Percentiles rank a stretch among this genome's conserved stretches.
Conservation (phyloP, 306 rosid species). For the Malus asiatica region DNA sequence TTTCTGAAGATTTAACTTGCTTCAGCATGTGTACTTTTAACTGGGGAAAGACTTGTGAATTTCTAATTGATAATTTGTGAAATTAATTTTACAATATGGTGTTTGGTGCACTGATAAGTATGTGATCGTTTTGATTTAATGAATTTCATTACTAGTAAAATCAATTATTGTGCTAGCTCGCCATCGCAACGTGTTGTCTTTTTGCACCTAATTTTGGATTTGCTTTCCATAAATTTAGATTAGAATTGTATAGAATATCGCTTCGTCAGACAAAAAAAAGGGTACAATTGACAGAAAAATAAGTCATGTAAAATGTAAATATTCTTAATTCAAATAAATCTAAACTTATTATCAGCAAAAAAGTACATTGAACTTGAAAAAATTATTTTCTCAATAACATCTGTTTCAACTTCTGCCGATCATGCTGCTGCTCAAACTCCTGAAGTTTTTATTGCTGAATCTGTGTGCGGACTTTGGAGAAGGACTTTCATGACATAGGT, state of each 20-base stretch:
- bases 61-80: not conserved
- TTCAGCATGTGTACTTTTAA: not conserved
- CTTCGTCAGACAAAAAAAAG: too few relatives aligned
- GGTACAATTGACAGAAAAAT: too few relatives aligned
- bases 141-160: not conserved
- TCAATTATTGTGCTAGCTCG: not conserved
- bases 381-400: not conserved
- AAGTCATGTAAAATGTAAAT: too few relatives aligned
- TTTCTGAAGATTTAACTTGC: not conserved
- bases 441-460: not conserved
- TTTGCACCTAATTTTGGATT: too few relatives aligned
- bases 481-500: not conserved
- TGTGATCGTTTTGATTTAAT: not conserved
- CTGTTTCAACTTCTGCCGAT: too few relatives aligned
- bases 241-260: too few relatives aligned
- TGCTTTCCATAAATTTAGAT: too few relatives aligned
- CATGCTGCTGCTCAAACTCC: not conserved
- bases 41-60: not conserved
- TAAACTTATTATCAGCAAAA: not conserved
- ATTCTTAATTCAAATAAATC: too few relatives aligned
- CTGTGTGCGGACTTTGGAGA: not conserved
- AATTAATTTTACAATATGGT: not conserved
- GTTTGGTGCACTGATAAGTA: not conserved
- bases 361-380: too few relatives aligned
- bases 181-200: too few relatives aligned